A percentile compares a stretch with the other conserved stretches of the same genome.
Evolutionary conservation across 805 yeast genomes (phyloP).

Genomic region (Ogataea nonfermentans): DNA sequence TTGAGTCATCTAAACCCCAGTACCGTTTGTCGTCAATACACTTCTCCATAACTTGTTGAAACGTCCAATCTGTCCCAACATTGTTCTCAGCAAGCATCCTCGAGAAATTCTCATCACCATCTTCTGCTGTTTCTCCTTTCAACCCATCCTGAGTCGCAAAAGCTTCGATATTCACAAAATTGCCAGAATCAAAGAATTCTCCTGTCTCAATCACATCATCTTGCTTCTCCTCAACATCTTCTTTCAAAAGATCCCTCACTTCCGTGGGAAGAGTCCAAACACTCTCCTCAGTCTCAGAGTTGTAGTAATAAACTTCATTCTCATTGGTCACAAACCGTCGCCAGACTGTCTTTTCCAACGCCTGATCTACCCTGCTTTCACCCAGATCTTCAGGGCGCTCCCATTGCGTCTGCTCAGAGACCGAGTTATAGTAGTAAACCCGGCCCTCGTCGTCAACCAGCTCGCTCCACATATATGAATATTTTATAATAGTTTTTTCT

Average conservation of each 20-base stretch:
- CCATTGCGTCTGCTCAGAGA: conserved; percentile 75
- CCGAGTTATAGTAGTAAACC: conserved; percentile 65
- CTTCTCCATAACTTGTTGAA: conserved; percentile 57
- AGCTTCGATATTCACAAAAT: conserved; percentile 10
- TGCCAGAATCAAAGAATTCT: conserved; percentile 7
- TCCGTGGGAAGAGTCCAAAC: conserved; percentile 79
- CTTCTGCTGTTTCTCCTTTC: background rate
- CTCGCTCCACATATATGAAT: conserved; percentile 53
- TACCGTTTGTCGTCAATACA: conserved; percentile 61
- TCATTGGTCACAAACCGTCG: conserved; percentile 46
- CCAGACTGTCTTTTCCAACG: conserved; percentile 54
- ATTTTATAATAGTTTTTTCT: background rate
- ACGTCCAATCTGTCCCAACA: conserved; percentile 77
- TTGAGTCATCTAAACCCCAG: conserved; percentile 64
- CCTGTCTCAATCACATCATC: conserved; percentile 11
- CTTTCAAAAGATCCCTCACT: conserved; percentile 24
- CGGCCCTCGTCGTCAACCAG: conserved; percentile 64
- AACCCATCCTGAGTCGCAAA: conserved; percentile 8
- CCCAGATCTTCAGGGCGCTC: conserved; percentile 62
- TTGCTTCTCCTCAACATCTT: conserved; percentile 18
- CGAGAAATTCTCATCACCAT: conserved; percentile 39
- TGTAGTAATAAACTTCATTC: conserved; percentile 69
- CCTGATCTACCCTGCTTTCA: conserved; percentile 37
- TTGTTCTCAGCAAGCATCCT: conserved; percentile 50
- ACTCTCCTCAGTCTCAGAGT: conserved; percentile 59